Percentiles rank a stretch among this genome's conserved stretches.
These are phyloP conservation scores for Selaginella moellendorffii DNA, from an alignment of 75 land plant species.

Conservation along the genomic window DNA sequence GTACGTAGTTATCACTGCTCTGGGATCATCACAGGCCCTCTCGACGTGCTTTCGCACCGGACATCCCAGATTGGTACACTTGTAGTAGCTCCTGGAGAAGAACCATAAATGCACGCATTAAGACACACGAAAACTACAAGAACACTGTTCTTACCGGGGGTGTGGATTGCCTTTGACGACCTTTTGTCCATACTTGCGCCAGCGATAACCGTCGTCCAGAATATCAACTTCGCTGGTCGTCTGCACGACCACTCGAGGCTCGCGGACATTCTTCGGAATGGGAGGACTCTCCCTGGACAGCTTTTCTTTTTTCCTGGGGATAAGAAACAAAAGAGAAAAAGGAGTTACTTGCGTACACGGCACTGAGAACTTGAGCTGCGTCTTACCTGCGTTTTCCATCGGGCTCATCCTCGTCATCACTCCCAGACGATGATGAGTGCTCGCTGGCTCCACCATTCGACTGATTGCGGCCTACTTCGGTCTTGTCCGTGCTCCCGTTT, in stretches of 20 bases:
- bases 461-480: not conserved
- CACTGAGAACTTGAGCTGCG: too few species aligned
- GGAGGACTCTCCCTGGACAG: not conserved
- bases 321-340: not conserved
- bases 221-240: slow-evolving; percentile 30
- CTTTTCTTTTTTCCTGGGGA: not conserved
- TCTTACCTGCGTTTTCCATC: slow-evolving; percentile 14
- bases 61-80: slow-evolving; percentile 25
- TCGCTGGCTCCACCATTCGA: slow-evolving; percentile 38
- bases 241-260: slow-evolving; percentile 10
- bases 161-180: not conserved
- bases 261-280: not conserved
- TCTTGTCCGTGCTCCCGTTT: slow-evolving; percentile 10
- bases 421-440: slow-evolving; percentile 34
- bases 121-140: not conserved
- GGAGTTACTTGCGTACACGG: not conserved
- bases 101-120: not conserved
- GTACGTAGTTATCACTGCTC: slow-evolving; percentile 20
- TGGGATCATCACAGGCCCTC: slow-evolving; percentile 24
- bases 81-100: slow-evolving; percentile 19
- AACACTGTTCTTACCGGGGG: not conserved
- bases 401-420: slow-evolving; percentile 36
- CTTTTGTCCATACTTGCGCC: not conserved
- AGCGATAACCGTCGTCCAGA: slow-evolving; percentile 19
- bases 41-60: slow-evolving; percentile 23